phyloP scores from a whole-genome alignment of 2,329 filamentous ascomycete species.

The Neophaeococcomyces mojaviensis region DNA sequence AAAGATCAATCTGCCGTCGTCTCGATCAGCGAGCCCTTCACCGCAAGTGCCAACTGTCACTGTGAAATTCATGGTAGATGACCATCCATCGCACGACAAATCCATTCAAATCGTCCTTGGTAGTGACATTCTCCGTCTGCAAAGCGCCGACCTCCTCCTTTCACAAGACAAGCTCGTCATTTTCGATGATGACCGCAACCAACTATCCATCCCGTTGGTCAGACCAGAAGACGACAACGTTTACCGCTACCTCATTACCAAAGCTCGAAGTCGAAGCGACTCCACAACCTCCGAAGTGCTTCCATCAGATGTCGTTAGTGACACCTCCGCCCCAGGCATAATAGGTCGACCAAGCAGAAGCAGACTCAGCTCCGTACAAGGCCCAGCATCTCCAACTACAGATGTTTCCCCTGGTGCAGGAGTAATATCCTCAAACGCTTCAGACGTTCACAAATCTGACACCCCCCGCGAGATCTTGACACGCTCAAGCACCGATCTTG shows the following conservation, averaged over 20 bases:
- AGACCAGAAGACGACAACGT: conserved; percentile 77
- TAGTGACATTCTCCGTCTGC: conserved; percentile 75
- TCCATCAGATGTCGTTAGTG: conserved; percentile 21
- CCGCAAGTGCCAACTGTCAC: conserved; percentile 76
- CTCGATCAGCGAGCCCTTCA: conserved; percentile 63
- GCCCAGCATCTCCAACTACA: conserved; percentile 22
- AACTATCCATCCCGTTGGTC: conserved; percentile 83
- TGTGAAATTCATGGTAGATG: conserved; percentile 67
- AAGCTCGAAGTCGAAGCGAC: conserved; percentile 25
- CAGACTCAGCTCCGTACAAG: conserved; percentile 19
- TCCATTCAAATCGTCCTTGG: conserved; percentile 80
- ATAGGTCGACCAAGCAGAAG: conserved; percentile 27
- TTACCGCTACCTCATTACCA: conserved; percentile 70
- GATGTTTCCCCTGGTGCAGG: conserved; percentile 9
- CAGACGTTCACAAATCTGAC: not conserved
- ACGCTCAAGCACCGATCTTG: not conserved
- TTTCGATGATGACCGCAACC: conserved; percentile 78
- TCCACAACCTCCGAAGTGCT: conserved; percentile 16
- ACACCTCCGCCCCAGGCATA: conserved; percentile 26
- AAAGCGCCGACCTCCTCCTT: conserved; percentile 84
- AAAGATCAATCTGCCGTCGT: conserved; percentile 67
- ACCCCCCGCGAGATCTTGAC: conserved; percentile 3
- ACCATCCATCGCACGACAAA: conserved; percentile 43
- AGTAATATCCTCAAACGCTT: not conserved
- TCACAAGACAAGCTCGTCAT: conserved; percentile 85